Evolutionary conservation across 441 rosid species (phyloP), one percentile per base, ranked within the genome.

Genomic region (Adansonia gregorii): DNA sequence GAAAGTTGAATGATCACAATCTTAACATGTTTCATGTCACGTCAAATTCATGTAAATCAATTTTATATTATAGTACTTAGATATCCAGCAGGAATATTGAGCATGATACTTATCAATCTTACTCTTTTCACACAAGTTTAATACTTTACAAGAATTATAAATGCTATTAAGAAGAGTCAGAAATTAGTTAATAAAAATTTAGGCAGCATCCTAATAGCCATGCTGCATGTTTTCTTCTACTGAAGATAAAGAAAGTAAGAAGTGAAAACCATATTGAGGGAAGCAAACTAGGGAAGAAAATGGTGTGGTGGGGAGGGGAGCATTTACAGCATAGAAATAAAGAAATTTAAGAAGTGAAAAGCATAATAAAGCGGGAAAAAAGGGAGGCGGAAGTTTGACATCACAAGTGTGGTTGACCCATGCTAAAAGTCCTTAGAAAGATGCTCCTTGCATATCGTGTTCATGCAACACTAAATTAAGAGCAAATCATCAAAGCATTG

Each of bases 161-260:
- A 48, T 48, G 11, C 2, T 10, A 48, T 48, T 48, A 3, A 48
- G 27, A 48, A 10, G 11, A 46, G 3, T 3, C 9, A 48, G 3
- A 48, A 48, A 10, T 8, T 7, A 6, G 52, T 14, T 58, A 58
- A 58, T 9, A 58, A 58, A 58, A 24, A 20, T 39, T 39, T n/a
- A 3, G 70, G 77, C 93, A 95, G 84, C 27, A 24, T 24, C 27
- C 68, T 6, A 31, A 31, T n/a, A 63, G 15, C 11, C 70, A 66
- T 9, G 14, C 27, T 41, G 27, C 17, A 41, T 19, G 52, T 43
- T 67, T 67, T 43, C 27, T 67, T 67, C 51, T 48, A 45, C 19
- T 45, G n/a, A 31, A 45, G 10, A 67, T 19, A 43, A 12, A 67
- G 72, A 67, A 67, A 67, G 14, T 41, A 41, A 39, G 51, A 43